Conservation (phyloP, 2,329 filamentous ascomycete species). For the Fusarium mundagurra region DNA sequence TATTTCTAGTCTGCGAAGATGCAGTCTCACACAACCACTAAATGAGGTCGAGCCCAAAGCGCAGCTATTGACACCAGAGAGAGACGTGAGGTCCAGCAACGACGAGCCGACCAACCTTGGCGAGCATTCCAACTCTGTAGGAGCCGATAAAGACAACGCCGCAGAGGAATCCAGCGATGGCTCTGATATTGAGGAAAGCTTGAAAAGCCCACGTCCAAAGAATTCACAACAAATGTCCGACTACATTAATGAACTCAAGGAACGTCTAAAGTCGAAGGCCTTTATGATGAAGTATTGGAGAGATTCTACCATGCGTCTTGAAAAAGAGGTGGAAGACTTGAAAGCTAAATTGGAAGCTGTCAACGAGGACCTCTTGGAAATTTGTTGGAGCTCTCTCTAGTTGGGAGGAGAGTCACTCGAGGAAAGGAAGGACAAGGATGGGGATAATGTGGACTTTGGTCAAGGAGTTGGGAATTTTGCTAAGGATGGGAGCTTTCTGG, state of each 20-base stretch:
- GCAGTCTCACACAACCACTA: background rate
- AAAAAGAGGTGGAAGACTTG: background rate
- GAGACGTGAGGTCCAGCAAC: too few relatives aligned
- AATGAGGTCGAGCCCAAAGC: background rate
- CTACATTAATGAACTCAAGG: background rate
- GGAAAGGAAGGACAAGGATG: too few relatives aligned
- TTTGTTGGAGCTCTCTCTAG: accelerated
- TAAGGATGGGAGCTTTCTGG: background rate
- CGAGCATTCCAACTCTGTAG: too few relatives aligned
- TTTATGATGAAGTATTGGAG: background rate
- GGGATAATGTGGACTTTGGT: background rate
- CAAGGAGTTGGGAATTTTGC: background rate
- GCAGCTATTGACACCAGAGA: background rate
- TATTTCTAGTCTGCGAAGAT: background rate
- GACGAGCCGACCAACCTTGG: background rate
- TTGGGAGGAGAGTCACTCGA: background rate
- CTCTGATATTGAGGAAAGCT: background rate
- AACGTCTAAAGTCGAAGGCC: background rate
- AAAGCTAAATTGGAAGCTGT: background rate
- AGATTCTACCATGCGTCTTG: background rate
- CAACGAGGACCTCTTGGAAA: background rate
- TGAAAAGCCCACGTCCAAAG: background rate
- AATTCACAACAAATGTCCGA: background rate
- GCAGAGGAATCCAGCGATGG: background rate
- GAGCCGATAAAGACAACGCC: too few relatives aligned